Conservation (phyloP, 2,329 filamentous ascomycete genomes). For the Sporothrix euskadiensis region DNA sequence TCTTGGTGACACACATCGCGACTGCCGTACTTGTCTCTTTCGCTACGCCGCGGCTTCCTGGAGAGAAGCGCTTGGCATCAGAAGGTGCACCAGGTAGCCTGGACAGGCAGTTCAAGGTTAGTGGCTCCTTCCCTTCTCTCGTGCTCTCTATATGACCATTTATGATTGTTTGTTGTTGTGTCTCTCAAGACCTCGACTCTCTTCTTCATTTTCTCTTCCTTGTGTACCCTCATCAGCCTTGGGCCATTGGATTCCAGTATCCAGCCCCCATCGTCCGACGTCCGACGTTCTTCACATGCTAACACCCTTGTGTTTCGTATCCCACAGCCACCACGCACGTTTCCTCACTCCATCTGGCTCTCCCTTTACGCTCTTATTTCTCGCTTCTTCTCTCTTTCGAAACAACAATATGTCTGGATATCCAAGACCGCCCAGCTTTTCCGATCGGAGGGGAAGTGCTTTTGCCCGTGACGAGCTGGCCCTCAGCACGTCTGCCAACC, state of each 20-base stretch:
- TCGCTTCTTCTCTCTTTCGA: background rate
- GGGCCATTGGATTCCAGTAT: background rate
- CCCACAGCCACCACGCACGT: constrained; percentile 3
- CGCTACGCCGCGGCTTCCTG: background rate
- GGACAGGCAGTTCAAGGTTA: background rate
- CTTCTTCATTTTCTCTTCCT: background rate
- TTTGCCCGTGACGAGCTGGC: constrained; percentile 58
- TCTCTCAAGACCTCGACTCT: background rate
- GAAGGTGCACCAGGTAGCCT: background rate
- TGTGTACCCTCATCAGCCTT: background rate
- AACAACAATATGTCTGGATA: constrained; percentile 44
- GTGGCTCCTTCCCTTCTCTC: background rate
- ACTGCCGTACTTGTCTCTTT: background rate
- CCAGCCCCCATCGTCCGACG: background rate
- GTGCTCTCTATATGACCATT: background rate
- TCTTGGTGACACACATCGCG: background rate
- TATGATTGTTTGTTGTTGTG: background rate
- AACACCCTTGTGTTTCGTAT: constrained; percentile 16
- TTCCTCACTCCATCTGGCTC: background rate
- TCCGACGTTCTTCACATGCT: constrained; percentile 1
- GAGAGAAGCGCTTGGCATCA: background rate
- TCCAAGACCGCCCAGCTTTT: constrained; percentile 58
- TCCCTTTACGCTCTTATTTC: background rate
- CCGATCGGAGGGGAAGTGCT: constrained; percentile 60
- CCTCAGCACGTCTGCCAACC: constrained; percentile 47